These are phyloP conservation scores for Apiotrichum gamsii DNA, from an alignment of 1,284 basidiomycete genomes.

Conservation along the genomic window DNA sequence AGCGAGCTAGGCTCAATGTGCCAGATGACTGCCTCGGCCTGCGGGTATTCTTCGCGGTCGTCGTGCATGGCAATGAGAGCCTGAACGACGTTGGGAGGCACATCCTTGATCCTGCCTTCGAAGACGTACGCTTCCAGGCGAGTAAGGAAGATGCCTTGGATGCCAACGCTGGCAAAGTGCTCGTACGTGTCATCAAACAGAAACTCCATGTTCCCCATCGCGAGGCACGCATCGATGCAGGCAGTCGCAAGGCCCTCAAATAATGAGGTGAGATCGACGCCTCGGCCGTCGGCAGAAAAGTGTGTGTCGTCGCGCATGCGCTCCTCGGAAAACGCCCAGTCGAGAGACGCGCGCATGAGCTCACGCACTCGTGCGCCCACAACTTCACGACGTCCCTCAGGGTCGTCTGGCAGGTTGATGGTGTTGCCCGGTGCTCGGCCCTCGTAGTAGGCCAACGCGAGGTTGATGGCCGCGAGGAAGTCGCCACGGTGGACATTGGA, in stretches of 20 bases:
- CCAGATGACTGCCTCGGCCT: constrained; percentile 87
- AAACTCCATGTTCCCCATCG: constrained; percentile 72
- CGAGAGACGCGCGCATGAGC: constrained; percentile 78
- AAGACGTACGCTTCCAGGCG: constrained; percentile 82
- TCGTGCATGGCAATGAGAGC: constrained; percentile 73
- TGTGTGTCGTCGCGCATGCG: constrained; percentile 86
- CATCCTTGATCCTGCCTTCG: constrained; percentile 60
- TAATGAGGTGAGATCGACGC: constrained; percentile 81
- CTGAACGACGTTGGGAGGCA: constrained; percentile 84
- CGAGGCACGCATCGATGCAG: constrained; percentile 75
- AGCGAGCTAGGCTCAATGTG: constrained; percentile 86
- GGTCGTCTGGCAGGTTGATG: constrained; percentile 73
- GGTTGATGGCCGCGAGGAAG: constrained; percentile 82
- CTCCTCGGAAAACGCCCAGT: constrained; percentile 90
- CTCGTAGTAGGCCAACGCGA: constrained; percentile 77
- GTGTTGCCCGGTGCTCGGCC: constrained; percentile 76
- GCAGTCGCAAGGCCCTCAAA: constrained; percentile 82
- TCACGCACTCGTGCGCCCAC: constrained; percentile 73
- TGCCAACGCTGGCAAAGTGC: constrained; percentile 76
- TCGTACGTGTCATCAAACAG: constrained; percentile 91
- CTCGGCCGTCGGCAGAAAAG: constrained; percentile 70
- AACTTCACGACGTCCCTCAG: constrained; percentile 55
- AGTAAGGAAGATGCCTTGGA: constrained; percentile 77
- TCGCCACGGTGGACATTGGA: constrained; percentile 77
- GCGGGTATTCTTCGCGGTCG: constrained; percentile 62